Conservation (phyloP, 495 filamentous ascomycete species). For the Podospora anserina region DNA sequence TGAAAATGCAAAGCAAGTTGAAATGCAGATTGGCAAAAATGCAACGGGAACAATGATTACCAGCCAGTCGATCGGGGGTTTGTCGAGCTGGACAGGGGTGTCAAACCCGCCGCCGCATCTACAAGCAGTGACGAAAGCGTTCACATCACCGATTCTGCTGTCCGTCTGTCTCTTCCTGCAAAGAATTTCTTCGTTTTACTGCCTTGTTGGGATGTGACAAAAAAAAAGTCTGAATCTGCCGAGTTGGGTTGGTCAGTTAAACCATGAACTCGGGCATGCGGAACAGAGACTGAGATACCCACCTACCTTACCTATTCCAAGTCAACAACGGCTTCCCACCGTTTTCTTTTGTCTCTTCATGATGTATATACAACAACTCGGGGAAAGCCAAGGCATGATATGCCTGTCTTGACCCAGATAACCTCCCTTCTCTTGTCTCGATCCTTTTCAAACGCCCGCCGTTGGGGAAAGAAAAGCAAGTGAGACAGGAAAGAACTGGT, state of each 20-base stretch:
- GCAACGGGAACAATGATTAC: slow-evolving; percentile 21
- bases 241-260: too few relatives aligned
- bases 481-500: background rate
- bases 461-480: background rate
- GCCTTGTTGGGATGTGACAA: too few relatives aligned
- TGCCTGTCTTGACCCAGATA: background rate
- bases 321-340: background rate
- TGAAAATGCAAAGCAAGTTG: background rate
- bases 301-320: background rate
- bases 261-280: background rate
- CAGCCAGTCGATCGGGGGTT: slow-evolving; percentile 30
- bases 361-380: background rate
- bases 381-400: background rate
- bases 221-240: too few relatives aligned
- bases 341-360: background rate
- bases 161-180: too few relatives aligned
- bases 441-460: background rate
- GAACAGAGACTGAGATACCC: too few relatives aligned
- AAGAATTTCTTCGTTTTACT: too few relatives aligned
- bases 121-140: slow-evolving; percentile 15
- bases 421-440: background rate
- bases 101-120: slow-evolving; percentile 20
- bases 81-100: slow-evolving; percentile 34
- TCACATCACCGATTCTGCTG: too few relatives aligned
- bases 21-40: slow-evolving; percentile 17